Evolutionary conservation across 2,329 filamentous ascomycete genomes (phyloP).

Genomic region (Pyrenochaeta sp.): DNA sequence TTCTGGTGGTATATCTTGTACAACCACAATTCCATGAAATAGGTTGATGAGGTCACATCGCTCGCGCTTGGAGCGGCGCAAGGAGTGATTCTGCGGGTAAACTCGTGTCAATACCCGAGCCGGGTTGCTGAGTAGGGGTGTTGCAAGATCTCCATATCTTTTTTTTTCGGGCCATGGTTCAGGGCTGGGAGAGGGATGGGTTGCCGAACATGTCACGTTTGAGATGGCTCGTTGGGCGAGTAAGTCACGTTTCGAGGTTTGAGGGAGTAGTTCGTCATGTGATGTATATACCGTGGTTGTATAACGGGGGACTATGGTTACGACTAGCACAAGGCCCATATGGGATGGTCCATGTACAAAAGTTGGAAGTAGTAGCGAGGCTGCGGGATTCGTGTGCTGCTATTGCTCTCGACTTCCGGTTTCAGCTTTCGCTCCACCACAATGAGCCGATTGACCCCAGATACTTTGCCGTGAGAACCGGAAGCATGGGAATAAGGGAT

Average conservation of each 20-base stretch:
- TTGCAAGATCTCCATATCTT: neutral
- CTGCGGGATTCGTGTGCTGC: no score
- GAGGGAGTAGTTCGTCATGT: neutral
- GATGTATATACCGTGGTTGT: neutral
- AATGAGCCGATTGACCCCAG: neutral
- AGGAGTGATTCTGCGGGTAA: neutral
- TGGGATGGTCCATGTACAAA: no score
- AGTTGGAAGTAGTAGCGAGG: no score
- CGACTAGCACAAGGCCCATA: no score
- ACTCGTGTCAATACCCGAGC: neutral
- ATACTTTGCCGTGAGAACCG: neutral
- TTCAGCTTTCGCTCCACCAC: no score
- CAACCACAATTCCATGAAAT: neutral
- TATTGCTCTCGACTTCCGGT: no score
- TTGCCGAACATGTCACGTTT: slow-evolving; percentile 7
- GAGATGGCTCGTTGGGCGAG: neutral
- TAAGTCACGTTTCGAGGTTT: neutral
- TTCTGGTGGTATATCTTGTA: no score
- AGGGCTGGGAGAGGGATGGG: neutral
- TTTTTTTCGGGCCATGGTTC: neutral
- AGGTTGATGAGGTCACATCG: neutral
- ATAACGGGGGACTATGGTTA: neutral
- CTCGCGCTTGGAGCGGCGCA: neutral
- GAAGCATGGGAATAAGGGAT: neutral
- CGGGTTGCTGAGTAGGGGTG: neutral